phyloP scores from a whole-genome alignment of 306 rosid genomes.

The Gastrolobium villosum region DNA sequence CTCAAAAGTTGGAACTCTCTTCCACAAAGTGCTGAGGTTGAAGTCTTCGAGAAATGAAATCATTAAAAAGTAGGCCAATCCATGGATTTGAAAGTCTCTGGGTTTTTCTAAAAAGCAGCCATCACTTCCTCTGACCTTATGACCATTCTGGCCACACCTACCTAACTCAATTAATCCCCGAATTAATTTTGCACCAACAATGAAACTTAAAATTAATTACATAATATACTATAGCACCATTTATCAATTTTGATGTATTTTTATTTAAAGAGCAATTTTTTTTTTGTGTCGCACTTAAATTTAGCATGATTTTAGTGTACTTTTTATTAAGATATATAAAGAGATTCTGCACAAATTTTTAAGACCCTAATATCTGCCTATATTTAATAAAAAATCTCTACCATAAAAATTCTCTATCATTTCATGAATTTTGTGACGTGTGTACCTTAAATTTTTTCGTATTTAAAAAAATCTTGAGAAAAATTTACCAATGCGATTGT shows the following conservation, averaged over 20 bases:
- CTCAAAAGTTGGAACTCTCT: not conserved
- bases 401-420: too few species aligned
- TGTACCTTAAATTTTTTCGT: too few species aligned
- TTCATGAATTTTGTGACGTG: too few species aligned
- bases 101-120: slow-evolving; percentile 51
- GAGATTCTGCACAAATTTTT: too few species aligned
- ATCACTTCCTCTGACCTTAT: slow-evolving; percentile 38
- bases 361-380: too few species aligned
- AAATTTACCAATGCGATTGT: too few species aligned
- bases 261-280: not conserved
- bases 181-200: slow-evolving; percentile 44
- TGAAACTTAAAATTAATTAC: not conserved
- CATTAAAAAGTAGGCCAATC: slow-evolving; percentile 47
- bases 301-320: too few species aligned
- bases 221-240: not conserved
- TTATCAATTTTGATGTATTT: not conserved
- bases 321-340: too few species aligned
- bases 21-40: slow-evolving; percentile 44
- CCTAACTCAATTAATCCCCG: slow-evolving; percentile 45
- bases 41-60: slow-evolving; percentile 60
- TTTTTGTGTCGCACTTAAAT: too few species aligned
- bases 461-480: too few species aligned
- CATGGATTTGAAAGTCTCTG: slow-evolving; percentile 46
- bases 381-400: too few species aligned
- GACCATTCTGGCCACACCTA: slow-evolving; percentile 45